phyloP scores from a whole-genome alignment of 495 filamentous ascomycete species.

The Hypoxylon lenormandii region DNA sequence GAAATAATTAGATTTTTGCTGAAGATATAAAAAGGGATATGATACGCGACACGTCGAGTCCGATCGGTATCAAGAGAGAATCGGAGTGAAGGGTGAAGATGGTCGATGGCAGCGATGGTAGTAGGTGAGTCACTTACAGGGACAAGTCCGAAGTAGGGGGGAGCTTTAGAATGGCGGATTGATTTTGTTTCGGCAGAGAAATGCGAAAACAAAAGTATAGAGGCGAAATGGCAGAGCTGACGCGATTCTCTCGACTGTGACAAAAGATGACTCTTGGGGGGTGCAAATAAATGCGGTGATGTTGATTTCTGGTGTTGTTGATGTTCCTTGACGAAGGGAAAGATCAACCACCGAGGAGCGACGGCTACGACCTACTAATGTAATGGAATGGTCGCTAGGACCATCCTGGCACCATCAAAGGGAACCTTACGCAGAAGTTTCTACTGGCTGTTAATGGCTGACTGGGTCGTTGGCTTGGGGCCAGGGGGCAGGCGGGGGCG shows the following conservation, averaged over 20 bases:
- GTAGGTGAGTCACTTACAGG: conserved; percentile 58
- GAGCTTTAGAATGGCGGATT: conserved; percentile 55
- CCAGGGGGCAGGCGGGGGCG: neutral
- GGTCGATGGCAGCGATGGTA: conserved; percentile 22
- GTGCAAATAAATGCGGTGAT: conserved; percentile 56
- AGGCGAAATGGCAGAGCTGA: conserved; percentile 61
- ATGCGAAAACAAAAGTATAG: conserved; percentile 48
- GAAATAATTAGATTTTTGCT: conserved; percentile 30
- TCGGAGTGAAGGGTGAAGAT: neutral
- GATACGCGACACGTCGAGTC: conserved; percentile 14
- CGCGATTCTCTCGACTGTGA: conserved; percentile 67
- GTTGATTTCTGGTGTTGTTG: conserved; percentile 59
- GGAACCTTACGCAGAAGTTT: conserved; percentile 24
- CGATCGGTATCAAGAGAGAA: neutral
- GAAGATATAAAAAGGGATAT: conserved; percentile 2
- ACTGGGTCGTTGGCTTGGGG: neutral
- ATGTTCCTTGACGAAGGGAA: conserved; percentile 57
- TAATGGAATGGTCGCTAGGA: conserved; percentile 32
- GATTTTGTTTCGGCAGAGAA: conserved; percentile 50
- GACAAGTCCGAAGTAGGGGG: conserved; percentile 52
- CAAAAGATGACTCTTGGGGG: conserved; percentile 65
- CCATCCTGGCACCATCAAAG: conserved; percentile 36
- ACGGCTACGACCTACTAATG: conserved; percentile 46
- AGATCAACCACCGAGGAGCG: conserved; percentile 46
- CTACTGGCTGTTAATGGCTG: conserved; percentile 16